Evolutionary conservation across 306 rosid genomes (phyloP).

Genomic region (Acmispon strigosus): DNA sequence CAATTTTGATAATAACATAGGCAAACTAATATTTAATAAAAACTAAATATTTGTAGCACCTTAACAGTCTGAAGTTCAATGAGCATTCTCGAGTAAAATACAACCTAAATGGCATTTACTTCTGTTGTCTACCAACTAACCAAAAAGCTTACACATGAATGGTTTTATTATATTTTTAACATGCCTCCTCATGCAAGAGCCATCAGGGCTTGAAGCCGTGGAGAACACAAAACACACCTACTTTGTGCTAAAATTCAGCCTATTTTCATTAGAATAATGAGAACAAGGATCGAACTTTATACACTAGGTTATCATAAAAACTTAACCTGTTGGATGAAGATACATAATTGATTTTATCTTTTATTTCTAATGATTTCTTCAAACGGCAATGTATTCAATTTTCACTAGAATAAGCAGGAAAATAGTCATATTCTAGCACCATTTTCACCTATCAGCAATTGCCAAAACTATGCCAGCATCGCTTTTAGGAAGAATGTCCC

Average conservation of each 20-base stretch:
- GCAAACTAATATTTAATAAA: not conserved
- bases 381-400: not conserved
- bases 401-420: conserved; percentile 8
- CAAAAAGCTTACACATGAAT: too few species aligned
- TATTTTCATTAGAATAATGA: too few species aligned
- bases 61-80: not conserved
- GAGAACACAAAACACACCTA: too few species aligned
- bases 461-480: conserved; percentile 82
- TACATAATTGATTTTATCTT: too few species aligned
- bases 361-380: not conserved
- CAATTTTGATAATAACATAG: not conserved
- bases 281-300: too few species aligned
- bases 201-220: too few species aligned
- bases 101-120: not conserved
- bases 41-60: not conserved
- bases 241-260: too few species aligned
- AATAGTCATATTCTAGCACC: conserved; percentile 5
- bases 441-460: conserved; percentile 72
- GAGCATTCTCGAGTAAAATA: not conserved
- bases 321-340: too few species aligned
- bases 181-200: too few species aligned
- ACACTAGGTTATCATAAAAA: too few species aligned
- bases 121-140: too few species aligned
- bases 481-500: conserved; percentile 71
- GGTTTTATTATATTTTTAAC: too few species aligned